Conservation (phyloP, 306 rosid genomes). For the Leucaena leucocephala region DNA sequence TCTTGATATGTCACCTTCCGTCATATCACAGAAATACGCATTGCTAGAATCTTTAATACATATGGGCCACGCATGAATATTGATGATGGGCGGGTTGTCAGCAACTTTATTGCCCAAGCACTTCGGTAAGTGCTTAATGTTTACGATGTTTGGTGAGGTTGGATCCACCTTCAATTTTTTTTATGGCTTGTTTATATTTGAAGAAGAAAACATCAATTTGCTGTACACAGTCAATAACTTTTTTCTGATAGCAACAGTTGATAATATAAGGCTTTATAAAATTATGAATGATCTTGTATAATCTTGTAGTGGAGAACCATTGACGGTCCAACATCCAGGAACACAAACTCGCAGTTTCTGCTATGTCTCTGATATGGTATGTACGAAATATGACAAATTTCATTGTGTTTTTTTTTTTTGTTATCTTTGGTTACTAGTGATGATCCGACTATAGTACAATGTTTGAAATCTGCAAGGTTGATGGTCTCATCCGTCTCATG, state of each 20-base stretch:
- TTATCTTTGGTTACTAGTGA: conserved; percentile 6
- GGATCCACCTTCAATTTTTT: neutral
- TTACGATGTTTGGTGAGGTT: conserved; percentile 11
- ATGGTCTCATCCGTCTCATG: conserved; percentile 84
- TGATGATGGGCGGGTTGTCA: conserved; percentile 94
- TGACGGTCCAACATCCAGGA: conserved; percentile 80
- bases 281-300: conserved; percentile 7
- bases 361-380: conserved; percentile 80
- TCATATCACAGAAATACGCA: conserved; percentile 66
- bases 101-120: conserved; percentile 95
- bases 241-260: neutral
- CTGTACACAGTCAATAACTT: conserved; percentile 7
- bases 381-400: conserved; percentile 6
- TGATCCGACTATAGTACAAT: conserved; percentile 17
- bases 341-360: conserved; percentile 92
- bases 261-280: conserved; percentile 4
- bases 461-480: conserved; percentile 56
- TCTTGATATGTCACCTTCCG: neutral
- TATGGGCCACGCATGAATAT: conserved; percentile 96
- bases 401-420: neutral
- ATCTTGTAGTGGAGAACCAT: conserved; percentile 64
- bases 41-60: conserved; percentile 94
- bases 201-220: neutral
- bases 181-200: conserved; percentile 11
- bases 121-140: conserved; percentile 62